Conservation (phyloP, 768 basidiomycete species). For the Xanthoconium purpureum region DNA sequence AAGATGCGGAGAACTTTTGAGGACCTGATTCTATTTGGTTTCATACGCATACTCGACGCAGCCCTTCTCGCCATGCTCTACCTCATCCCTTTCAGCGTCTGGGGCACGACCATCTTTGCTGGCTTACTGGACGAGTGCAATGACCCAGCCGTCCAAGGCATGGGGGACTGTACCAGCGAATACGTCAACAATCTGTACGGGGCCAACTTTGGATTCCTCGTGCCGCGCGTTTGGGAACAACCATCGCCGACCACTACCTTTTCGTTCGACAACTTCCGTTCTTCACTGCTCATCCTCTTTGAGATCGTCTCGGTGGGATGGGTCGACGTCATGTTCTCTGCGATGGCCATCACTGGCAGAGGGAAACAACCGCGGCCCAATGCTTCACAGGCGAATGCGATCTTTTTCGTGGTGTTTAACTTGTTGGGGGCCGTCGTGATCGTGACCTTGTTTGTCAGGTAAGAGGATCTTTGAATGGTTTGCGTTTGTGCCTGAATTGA, state of each 20-base stretch:
- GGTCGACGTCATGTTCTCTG: slow-evolving; percentile 84
- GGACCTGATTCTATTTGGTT: slow-evolving; percentile 82
- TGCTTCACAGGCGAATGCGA: slow-evolving; percentile 74
- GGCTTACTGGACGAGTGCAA: slow-evolving; percentile 87
- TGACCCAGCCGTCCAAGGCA: slow-evolving; percentile 51
- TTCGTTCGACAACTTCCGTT: slow-evolving; percentile 83
- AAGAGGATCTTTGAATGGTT: slow-evolving; percentile 18
- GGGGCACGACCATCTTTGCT: slow-evolving; percentile 91
- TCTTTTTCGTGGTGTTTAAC: slow-evolving; percentile 92
- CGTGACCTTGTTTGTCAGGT: slow-evolving; percentile 89
- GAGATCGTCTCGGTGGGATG: slow-evolving; percentile 99
- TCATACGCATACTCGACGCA: slow-evolving; percentile 81
- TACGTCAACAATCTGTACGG: slow-evolving; percentile 62
- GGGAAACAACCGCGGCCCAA: slow-evolving; percentile 71
- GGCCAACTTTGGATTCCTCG: slow-evolving; percentile 61
- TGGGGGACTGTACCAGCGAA: slow-evolving; percentile 72
- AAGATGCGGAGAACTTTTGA: slow-evolving; percentile 86
- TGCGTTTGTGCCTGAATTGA: slow-evolving; percentile 6
- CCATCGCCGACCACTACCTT: slow-evolving; percentile 82
- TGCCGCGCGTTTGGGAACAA: slow-evolving; percentile 86
- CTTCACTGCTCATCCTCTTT: slow-evolving; percentile 86
- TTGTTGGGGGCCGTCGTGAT: slow-evolving; percentile 88
- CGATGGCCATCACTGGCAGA: slow-evolving; percentile 70
- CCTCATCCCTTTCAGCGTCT: slow-evolving; percentile 89
- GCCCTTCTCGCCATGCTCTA: slow-evolving; percentile 86